Percentiles rank a stretch among this genome's conserved stretches.
These are phyloP conservation scores for Aphanocladium album DNA, from an alignment of 2,329 filamentous ascomycete species.

Conservation along the genomic window DNA sequence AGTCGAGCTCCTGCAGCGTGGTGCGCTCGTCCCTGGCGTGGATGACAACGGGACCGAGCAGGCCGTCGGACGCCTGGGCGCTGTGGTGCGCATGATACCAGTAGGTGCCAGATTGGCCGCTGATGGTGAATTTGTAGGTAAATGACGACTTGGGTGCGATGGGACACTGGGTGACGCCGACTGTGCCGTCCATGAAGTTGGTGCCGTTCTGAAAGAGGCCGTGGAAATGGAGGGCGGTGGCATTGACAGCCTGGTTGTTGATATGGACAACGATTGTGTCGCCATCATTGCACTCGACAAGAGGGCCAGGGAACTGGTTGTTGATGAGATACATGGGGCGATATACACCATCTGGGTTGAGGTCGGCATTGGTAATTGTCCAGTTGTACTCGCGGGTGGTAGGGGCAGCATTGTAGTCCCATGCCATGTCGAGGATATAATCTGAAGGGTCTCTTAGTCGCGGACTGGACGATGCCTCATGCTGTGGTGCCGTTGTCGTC, in stretches of 20 bases:
- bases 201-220: slow-evolving; percentile 74
- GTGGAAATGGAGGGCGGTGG: slow-evolving; percentile 69
- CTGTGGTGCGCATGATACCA: slow-evolving; percentile 63
- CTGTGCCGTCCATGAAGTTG: slow-evolving; percentile 68
- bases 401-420: slow-evolving; percentile 48
- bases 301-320: slow-evolving; percentile 66
- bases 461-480: slow-evolving; percentile 13
- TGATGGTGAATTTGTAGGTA: slow-evolving; percentile 64
- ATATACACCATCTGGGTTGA: slow-evolving; percentile 56
- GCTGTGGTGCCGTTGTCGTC: not conserved
- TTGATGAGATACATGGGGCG: slow-evolving; percentile 66
- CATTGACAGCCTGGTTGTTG: slow-evolving; percentile 61
- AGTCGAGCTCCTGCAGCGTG: slow-evolving; percentile 23
- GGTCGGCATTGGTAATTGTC: slow-evolving; percentile 51
- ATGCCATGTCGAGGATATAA: slow-evolving; percentile 52
- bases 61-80: slow-evolving; percentile 62
- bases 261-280: slow-evolving; percentile 67
- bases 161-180: slow-evolving; percentile 61
- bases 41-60: slow-evolving; percentile 63
- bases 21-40: slow-evolving; percentile 45
- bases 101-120: slow-evolving; percentile 43
- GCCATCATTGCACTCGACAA: slow-evolving; percentile 68
- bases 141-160: slow-evolving; percentile 59
- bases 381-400: slow-evolving; percentile 54
- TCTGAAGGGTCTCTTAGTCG: slow-evolving; percentile 35